Percentiles rank a stretch among this genome's conserved stretches.
These are phyloP conservation scores for Komagataea norvegica DNA, from an alignment of 1,139 yeast genomes.

Conservation along the genomic window DNA sequence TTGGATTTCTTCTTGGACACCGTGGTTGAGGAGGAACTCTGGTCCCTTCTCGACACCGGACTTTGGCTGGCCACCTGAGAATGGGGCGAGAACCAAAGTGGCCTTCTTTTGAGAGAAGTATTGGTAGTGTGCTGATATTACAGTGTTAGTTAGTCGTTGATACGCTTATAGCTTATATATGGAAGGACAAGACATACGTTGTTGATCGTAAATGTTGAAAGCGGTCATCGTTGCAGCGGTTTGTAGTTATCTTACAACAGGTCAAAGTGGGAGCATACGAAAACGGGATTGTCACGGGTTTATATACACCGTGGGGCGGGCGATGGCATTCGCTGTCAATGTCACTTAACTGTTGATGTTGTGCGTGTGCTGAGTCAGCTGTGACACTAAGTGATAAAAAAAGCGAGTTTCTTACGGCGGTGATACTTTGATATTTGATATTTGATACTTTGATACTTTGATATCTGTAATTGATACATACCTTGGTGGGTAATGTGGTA, in stretches of 20 bases:
- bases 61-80: conserved; percentile 95
- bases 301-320: not conserved
- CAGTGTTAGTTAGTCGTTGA: too few species aligned
- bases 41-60: conserved; percentile 95
- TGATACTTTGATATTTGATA: too few species aligned
- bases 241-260: too few species aligned
- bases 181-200: conserved; percentile 1
- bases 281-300: not conserved
- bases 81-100: conserved; percentile 74
- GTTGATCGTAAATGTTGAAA: not conserved
- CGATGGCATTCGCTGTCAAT: conserved; percentile 5
- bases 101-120: conserved; percentile 51
- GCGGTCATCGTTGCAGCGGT: too few species aligned
- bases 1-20: conserved; percentile 58
- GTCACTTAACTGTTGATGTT: conserved; percentile 10
- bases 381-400: conserved; percentile 9
- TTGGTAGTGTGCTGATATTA: conserved; percentile 36
- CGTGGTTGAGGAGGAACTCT: conserved; percentile 67
- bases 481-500: not conserved
- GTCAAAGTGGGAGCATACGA: too few species aligned
- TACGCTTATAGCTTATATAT: too few species aligned
- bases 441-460: too few species aligned
- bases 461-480: not conserved
- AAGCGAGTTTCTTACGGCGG: conserved; percentile 8
- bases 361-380: not conserved